Evolutionary conservation across 1,139 yeast species (phyloP), one percentile per base, ranked within the genome.

Genomic region (Debaryomyces sp.): DNA sequence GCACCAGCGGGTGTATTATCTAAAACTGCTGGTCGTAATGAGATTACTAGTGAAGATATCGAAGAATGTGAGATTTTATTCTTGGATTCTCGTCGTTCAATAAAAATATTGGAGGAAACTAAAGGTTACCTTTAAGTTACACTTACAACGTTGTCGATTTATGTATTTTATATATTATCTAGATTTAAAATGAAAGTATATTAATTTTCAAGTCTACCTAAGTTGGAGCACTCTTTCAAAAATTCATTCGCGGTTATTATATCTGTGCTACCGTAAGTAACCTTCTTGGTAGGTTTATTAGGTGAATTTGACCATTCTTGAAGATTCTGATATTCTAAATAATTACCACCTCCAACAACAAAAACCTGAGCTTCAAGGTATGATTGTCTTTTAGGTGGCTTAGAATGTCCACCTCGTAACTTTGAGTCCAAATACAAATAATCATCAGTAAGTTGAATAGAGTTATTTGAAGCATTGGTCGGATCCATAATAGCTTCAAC

Each of bases 341-440:
- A 94, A 66, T 89, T 92, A 43, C 98, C 99, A 30, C 99, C 99
- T 18, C 99, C 99, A 50, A 95, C 92, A 44, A 91, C 89, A 66
- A 94, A 95, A 15, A 94, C 96, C 48, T 89, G 73, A 3, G 96
- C 84, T 56, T 90, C 95, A 53, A 82, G 84, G 64, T 89, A 90
- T 12, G 85, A 74, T 59, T 87, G 91, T 63, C 96, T 83, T 64
- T 85, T 87, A 33, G 98, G 97, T 37, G 92, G 95, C 58, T 88
- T 85, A 6, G 96, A 82, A 58, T 87, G 92, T 2, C 96, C 87
- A 4, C 98, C 98, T 56, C 98, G 81, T 5, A 89, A 84, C 57
- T 84, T 85, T 24, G 99, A 97, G 65, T 94, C 98, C 62, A 89
- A 87, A 64, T 86, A 92, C 50, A 94, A 71, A 65, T 94, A 94